Conservation (phyloP, 2,329 filamentous ascomycete genomes). For the Metarhizium sp. region DNA sequence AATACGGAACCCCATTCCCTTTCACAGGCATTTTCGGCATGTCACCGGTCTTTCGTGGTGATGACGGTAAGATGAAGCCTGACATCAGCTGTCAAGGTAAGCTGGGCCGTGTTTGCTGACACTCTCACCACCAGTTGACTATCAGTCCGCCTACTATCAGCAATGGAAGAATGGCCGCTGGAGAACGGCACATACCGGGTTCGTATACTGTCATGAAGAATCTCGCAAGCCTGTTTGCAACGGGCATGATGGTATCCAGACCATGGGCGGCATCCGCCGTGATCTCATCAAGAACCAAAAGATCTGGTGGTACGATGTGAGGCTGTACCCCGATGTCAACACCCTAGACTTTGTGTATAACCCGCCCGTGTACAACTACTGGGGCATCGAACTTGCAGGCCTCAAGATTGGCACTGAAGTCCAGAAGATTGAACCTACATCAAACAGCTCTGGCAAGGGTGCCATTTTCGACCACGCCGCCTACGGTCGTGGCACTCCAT, state of each 20-base stretch:
- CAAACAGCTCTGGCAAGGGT: conserved; percentile 8
- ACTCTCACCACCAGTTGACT: background rate
- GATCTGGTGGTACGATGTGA: conserved; percentile 19
- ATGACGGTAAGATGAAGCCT: conserved; percentile 5
- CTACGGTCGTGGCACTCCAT: conserved; percentile 10
- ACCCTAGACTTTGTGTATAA: conserved; percentile 9
- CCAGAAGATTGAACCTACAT: conserved; percentile 9
- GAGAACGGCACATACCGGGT: conserved; percentile 7
- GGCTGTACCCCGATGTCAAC: conserved; percentile 11
- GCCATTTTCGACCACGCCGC: conserved; percentile 13
- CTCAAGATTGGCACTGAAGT: conserved; percentile 10
- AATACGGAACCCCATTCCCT: conserved; percentile 4
- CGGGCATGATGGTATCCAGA: conserved; percentile 12
- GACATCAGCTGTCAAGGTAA: background rate
- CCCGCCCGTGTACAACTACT: conserved; percentile 12
- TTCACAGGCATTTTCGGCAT: conserved; percentile 10
- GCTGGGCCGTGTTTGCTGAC: background rate
- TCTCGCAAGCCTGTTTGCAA: conserved; percentile 7
- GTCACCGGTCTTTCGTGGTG: conserved; percentile 9
- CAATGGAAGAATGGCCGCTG: conserved; percentile 10
- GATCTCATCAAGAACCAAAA: conserved; percentile 16
- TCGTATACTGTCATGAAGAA: conserved; percentile 11
- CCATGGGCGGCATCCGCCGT: conserved; percentile 9
- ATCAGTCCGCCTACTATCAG: conserved; percentile 12
- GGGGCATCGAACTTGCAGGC: conserved; percentile 8